Evolutionary conservation across 441 rosid species (phyloP).

Genomic region (Brassica balearica): DNA sequence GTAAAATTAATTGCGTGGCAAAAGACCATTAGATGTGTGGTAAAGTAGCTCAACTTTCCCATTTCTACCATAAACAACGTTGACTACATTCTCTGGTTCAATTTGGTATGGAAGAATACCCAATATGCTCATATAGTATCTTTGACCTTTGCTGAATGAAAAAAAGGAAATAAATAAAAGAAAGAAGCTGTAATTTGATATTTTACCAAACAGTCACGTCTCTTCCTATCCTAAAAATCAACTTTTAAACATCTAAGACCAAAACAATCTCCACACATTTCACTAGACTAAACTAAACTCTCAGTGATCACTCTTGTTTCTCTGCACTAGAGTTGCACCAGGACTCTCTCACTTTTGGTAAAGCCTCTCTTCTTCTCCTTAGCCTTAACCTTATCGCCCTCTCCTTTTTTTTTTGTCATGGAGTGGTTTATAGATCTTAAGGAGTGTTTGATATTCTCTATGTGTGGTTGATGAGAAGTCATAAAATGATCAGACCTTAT

Average conservation of each 20-base stretch:
- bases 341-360: constrained; percentile 11
- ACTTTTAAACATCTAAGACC: background rate
- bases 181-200: background rate
- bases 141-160: background rate
- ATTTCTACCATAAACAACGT: background rate
- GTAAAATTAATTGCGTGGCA: background rate
- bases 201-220: background rate
- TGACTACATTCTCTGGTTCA: background rate
- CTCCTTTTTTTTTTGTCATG: too few relatives aligned
- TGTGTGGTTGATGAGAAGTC: too few relatives aligned
- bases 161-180: too few relatives aligned
- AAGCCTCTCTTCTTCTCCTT: background rate
- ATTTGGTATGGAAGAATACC: background rate
- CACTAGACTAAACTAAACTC: too few relatives aligned
- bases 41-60: background rate
- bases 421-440: too few relatives aligned
- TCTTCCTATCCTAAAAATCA: background rate
- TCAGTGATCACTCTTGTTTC: background rate
- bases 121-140: background rate
- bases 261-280: constrained; percentile 20
- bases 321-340: background rate
- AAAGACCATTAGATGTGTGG: background rate
- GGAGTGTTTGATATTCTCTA: too few relatives aligned
- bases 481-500: too few relatives aligned
- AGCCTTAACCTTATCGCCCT: too few relatives aligned